These are phyloP conservation scores for Diaporthe sp. DNA, from an alignment of 2,329 filamentous ascomycete species.

Conservation along the genomic window DNA sequence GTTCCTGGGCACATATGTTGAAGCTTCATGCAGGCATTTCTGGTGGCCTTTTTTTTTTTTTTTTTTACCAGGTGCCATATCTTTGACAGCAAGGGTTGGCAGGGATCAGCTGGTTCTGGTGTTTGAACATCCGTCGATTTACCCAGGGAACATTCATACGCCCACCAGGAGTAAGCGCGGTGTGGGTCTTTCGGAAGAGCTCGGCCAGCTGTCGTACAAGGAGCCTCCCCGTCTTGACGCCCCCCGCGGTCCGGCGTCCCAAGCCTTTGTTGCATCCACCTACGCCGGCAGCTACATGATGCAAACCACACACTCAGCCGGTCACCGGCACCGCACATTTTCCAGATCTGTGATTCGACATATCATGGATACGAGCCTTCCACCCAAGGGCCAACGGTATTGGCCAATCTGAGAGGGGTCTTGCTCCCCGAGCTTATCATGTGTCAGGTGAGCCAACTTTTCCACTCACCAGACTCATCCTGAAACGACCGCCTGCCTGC, in stretches of 20 bases:
- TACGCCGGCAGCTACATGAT: neutral
- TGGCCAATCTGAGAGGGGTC: neutral
- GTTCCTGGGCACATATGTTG: no score
- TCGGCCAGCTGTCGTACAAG: neutral
- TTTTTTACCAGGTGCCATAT: no score
- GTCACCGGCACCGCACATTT: neutral
- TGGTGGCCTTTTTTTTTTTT: neutral
- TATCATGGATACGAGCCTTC: neutral
- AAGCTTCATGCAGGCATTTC: no score
- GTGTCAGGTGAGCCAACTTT: slow-evolving; percentile 13
- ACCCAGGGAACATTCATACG: neutral
- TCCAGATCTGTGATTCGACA: neutral
- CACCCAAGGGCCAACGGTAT: neutral
- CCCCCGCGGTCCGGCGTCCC: neutral
- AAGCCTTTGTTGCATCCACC: neutral
- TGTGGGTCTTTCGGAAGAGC: neutral
- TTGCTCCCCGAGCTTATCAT: neutral
- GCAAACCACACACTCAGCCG: neutral
- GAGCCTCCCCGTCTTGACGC: neutral
- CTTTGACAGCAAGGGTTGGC: neutral
- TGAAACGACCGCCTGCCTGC: slow-evolving; percentile 6
- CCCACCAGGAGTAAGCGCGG: neutral
- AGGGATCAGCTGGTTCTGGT: neutral
- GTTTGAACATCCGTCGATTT: neutral
- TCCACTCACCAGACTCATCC: slow-evolving; percentile 11